A percentile compares a stretch with the other conserved stretches of the same genome.
These are phyloP conservation scores for Citrus hindsii DNA, from an alignment of 345 rosid genomes.

Conservation along the genomic window DNA sequence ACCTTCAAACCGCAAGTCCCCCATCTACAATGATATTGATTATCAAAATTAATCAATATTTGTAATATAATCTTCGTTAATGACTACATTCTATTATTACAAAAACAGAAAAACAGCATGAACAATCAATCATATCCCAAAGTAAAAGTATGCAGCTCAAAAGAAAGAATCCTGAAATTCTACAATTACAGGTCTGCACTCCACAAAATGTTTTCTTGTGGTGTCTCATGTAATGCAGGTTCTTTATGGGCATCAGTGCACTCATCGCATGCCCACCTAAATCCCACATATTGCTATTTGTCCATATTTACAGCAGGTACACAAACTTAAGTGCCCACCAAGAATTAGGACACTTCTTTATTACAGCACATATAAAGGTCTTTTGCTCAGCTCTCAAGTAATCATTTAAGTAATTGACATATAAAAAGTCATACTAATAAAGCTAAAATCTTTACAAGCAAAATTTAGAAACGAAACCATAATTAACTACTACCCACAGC, in stretches of 20 bases:
- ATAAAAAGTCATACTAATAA: not conserved
- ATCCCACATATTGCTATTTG: slow-evolving; percentile 24
- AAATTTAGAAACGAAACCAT: not conserved
- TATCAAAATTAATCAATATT: slow-evolving; percentile 3
- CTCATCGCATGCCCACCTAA: slow-evolving; percentile 28
- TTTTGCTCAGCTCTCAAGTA: not conserved
- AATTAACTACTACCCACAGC: no score
- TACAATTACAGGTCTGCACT: not conserved
- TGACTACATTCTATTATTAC: not conserved
- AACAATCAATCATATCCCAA: not conserved
- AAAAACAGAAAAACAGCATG: not conserved
- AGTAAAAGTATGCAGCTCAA: not conserved
- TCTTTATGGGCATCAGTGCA: slow-evolving; percentile 25
- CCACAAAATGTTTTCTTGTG: not conserved
- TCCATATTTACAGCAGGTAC: slow-evolving; percentile 34
- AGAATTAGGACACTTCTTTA: slow-evolving; percentile 28
- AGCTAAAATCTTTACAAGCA: not conserved
- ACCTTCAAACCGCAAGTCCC: slow-evolving; percentile 49
- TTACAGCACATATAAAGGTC: not conserved
- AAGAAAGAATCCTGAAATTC: not conserved
- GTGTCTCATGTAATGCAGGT: slow-evolving; percentile 5
- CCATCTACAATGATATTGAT: slow-evolving; percentile 26
- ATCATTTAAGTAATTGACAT: not conserved
- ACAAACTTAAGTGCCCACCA: slow-evolving; percentile 28
- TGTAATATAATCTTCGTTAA: not conserved